Evolutionary conservation across 805 yeast genomes (phyloP), one percentile per base, ranked within the genome.

Genomic region (Saccharomycopsis capsularis): DNA sequence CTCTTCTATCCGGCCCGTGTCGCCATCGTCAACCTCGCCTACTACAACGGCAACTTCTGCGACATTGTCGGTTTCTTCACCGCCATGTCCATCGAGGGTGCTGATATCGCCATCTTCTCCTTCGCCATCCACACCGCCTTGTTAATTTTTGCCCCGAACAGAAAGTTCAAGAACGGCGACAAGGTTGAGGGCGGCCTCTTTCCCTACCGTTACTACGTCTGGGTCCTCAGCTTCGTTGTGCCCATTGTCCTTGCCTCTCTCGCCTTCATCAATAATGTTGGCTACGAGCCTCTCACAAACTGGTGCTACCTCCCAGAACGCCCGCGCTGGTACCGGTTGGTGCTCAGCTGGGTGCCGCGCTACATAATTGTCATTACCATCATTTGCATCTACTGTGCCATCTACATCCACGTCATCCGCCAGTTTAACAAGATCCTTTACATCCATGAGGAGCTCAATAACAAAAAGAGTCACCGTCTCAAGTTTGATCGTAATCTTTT

Each of bases 71-170:
- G 95, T 2, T 88, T 85, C 70, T 80, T 86, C 63, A 84, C 95
- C 1, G 85, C 90, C 2, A 71, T 81, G 36, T 74, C 87, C 21
- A 82, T 85, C 13, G 95, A 86, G 63, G 95, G 95, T 19, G 88
- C 90, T 1, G 97, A 89, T 64, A 60, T 87, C 32, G 89, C 93
- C 16, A 89, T 88, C 46, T 67, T 87, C 29, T 74, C 82, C 32
- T 84, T 89, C 65, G 95, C 96, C 1, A 65, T 88, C 15, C 96
- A 89, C 64, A 83, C 91, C 7, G 86, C 79, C 24, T 60, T 88
- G 39, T 66, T 87, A 27, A 82, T 89, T 3, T 85, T 86, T 63
- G 68, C 70, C 51, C 87, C 91, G 1, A 70, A 68, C 25, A 69
- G 72, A 50, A 72, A 69, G 50, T 69, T 74, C 56, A 63, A 64